Conservation (phyloP, 345 rosid genomes). For the Nasturtium officinale region DNA sequence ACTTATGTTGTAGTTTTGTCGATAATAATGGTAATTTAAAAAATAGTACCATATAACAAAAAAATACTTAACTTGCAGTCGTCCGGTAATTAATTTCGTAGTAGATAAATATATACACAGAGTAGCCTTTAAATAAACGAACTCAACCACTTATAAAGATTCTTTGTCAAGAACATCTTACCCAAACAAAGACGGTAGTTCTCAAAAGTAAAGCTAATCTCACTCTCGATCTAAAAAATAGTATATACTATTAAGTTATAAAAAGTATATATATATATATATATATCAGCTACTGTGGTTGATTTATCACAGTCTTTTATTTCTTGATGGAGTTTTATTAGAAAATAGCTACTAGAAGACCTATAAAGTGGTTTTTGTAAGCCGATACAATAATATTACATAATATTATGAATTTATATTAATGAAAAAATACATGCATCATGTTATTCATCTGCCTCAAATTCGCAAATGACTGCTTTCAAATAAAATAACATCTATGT, state of each 20-base stretch:
- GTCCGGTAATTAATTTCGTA: neutral
- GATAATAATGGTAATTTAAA: neutral
- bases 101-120: slow-evolving; percentile 11
- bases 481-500: too few relatives aligned
- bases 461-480: neutral
- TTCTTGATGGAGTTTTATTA: neutral
- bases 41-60: neutral
- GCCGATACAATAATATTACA: neutral
- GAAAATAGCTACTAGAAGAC: neutral
- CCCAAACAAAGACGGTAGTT: slow-evolving; percentile 15
- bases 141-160: slow-evolving; percentile 28
- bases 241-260: too few relatives aligned
- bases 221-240: neutral
- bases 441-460: neutral
- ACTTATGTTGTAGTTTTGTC: neutral
- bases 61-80: neutral
- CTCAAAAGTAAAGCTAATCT: slow-evolving; percentile 19
- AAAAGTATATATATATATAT: too few relatives aligned
- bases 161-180: slow-evolving; percentile 33
- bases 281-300: neutral
- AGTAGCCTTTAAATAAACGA: slow-evolving; percentile 4
- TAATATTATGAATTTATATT: neutral
- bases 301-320: neutral
- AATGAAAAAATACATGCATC: neutral
- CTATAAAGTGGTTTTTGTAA: neutral